Evolutionary conservation across 345 rosid species (phyloP), one percentile per base, ranked within the genome.

Genomic region (Firmiana major): DNA sequence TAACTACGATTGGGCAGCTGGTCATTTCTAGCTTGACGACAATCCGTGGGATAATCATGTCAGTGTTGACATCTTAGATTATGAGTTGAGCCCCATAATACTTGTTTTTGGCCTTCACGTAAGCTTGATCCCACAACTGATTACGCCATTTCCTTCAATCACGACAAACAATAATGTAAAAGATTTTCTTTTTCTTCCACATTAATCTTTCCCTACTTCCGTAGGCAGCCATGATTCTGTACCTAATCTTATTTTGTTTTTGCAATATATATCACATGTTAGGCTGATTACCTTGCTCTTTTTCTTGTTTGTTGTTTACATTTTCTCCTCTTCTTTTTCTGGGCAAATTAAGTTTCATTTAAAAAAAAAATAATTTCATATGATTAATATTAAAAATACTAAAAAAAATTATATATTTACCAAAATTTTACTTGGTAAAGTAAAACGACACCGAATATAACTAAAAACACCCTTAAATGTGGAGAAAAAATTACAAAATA

Each of bases 11-110:
- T 85, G 89, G 87, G 80, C 85, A 84, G 84, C 83, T 84, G 91
- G 93, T 88, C 88, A 86, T 88, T 45, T 91, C 89, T 78, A 79
- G 85, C 82, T 85, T 77, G 80, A 88, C 74, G 65, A 73, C 80
- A 83, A 83, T 80, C 79, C 83, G 76, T 82, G 87, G 80, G 79
- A 73, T 83, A 86, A 91, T 91, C 83, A 89, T 89, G 59, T 77
- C 90, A 82, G 62, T 64, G 80, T 89, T 89, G 91, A 87, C 88
- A 22, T 58, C 71, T 63, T 58, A 75, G 55, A 67, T 77, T 63
- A 57, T 28, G 65, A 69, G 71, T 48, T 73, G 43, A 80, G 54
- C 31, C 21, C 82, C 74, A 49, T 49, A 8, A 28, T 28, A 9
- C 74, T 17, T 19, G 31, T 81, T 68, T 80, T 75, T 83, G 83